phyloP scores from a whole-genome alignment of 164 flowering plant species.

The Magnolia officinalis region DNA sequence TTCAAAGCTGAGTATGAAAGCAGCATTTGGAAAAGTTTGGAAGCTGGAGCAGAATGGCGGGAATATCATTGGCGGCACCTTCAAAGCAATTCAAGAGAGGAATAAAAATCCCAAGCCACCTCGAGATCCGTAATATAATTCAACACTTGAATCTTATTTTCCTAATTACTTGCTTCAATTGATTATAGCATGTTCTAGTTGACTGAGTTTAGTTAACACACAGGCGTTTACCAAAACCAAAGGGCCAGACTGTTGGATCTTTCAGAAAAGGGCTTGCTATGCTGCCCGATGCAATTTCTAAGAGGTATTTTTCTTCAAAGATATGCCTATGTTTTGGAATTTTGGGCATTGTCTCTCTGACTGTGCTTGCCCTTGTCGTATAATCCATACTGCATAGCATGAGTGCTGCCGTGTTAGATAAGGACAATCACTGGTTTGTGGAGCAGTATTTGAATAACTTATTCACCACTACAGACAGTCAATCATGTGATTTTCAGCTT shows the following conservation, averaged over 20 bases:
- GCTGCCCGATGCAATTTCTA: constrained; percentile 83
- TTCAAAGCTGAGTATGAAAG: constrained; percentile 92
- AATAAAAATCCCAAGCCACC: constrained; percentile 53
- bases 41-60: constrained; percentile 89
- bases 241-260: constrained; percentile 97
- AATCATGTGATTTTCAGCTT: too few species aligned
- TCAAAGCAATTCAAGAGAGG: constrained; percentile 69
- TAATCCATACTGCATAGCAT: too few species aligned
- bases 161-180: neutral
- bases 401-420: too few species aligned
- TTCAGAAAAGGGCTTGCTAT: constrained; percentile 78
- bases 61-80: constrained; percentile 80
- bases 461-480: too few species aligned
- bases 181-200: constrained; percentile 10
- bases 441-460: too few species aligned
- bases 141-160: constrained; percentile 1
- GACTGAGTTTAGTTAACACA: constrained; percentile 15
- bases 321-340: neutral
- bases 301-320: constrained; percentile 36
- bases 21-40: constrained; percentile 98
- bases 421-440: too few species aligned
- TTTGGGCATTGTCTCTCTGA: neutral
- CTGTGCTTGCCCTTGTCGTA: too few species aligned
- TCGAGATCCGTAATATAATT: constrained; percentile 69
- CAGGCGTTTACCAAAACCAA: constrained; percentile 85